Base-by-base conservation (phyloP, 257 asterid species). In the Scutellaria galericulata region DNA sequence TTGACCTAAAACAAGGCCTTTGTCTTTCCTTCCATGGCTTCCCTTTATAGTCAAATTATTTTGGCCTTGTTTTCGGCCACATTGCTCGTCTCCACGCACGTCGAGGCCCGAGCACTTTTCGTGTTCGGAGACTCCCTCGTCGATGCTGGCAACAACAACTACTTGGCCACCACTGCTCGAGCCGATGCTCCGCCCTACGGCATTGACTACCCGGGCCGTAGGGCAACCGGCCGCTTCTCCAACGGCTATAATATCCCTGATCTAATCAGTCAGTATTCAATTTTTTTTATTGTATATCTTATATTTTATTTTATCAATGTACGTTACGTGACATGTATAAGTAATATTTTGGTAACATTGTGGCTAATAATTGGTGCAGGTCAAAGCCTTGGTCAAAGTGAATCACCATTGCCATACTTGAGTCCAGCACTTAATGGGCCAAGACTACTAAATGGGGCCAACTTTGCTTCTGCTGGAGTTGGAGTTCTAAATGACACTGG, bases 401-500 rank as follows among this genome's bases (percentile, higher is more conserved):
- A 88, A 53, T 63, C 96, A 37, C 80, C 84, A 3, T 39, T 83
- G 50, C 90, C 96, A 5, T 85, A 85, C 80, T 73, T 89, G 81
- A 83, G 80, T 27, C 96, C 96, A 3, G 70, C 61, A 14, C 81
- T 87, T 7, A 27, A 45, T 1, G 93, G 93, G 9, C 40, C 62
- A 24, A 87, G 74, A 31, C 82, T 89, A 3, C 82, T 87, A 0
- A 68, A 31, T 1, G 96, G 96, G 3, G 96, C 96, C 66, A 89
- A 89, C 77, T 89, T 87, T 76, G 96, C 96, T 0, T 89, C 96
- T 0, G 96, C 96, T 1, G 96, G 96, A 0, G 91, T 89, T 35
- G 96, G 96, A 44, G 84, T 89, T 74, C 93, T 89, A 9, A 85
- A 89, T 7, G 96, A 89, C 72, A 89, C 96, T 2, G 96, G 96